Conservation (phyloP, 2,329 filamentous ascomycete genomes). For the Fusarium liriodendri region DNA sequence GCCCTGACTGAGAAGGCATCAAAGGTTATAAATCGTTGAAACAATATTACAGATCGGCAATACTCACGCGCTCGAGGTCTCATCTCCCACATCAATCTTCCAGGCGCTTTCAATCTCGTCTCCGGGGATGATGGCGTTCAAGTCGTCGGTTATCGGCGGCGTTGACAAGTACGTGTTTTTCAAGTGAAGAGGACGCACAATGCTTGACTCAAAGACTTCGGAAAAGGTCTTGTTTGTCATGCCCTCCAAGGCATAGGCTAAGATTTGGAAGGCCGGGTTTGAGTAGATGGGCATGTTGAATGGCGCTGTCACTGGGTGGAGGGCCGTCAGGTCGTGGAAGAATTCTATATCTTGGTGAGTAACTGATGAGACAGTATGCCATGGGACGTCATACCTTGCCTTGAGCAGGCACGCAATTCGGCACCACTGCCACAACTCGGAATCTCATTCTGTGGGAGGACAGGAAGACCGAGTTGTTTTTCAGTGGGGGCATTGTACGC, state of each 20-base stretch:
- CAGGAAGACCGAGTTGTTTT: background rate
- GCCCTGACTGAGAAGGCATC: background rate
- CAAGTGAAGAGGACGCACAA: background rate
- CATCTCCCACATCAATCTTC: background rate
- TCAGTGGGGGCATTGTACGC: background rate
- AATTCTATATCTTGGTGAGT: background rate
- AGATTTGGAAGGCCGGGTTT: constrained; percentile 8
- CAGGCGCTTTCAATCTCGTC: background rate
- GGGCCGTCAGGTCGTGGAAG: background rate
- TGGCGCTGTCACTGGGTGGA: background rate
- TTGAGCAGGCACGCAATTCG: background rate
- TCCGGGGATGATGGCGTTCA: background rate
- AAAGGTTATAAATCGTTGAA: too few relatives aligned
- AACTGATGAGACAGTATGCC: background rate
- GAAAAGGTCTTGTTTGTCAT: constrained; percentile 6
- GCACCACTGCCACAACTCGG: background rate
- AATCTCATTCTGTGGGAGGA: background rate
- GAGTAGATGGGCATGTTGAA: constrained; percentile 16
- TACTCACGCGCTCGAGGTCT: background rate
- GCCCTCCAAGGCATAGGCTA: constrained; percentile 9
- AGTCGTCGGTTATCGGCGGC: background rate
- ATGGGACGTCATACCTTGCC: background rate
- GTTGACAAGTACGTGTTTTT: background rate
- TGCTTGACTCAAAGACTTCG: background rate
- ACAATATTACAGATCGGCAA: background rate